These are phyloP conservation scores for Mycena pura DNA, from an alignment of 768 basidiomycete species.

Conservation along the genomic window DNA sequence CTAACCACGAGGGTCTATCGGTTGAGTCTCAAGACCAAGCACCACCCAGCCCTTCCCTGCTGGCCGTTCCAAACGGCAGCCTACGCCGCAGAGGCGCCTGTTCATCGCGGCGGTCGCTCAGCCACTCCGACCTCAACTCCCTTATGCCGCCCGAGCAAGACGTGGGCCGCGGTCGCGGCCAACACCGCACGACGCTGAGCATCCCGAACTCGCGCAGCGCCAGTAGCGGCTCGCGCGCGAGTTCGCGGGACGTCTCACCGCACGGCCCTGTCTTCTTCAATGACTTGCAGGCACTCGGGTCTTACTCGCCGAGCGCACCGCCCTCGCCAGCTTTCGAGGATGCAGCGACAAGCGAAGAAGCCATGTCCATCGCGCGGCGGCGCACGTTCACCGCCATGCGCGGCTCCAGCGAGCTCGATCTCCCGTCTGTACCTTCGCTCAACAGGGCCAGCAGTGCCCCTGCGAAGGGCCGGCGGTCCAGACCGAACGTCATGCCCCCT, in stretches of 20 bases:
- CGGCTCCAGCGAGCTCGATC: neutral
- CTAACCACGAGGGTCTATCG: neutral
- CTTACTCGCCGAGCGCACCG: slow-evolving; percentile 10
- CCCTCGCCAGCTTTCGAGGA: slow-evolving; percentile 25
- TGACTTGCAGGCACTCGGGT: slow-evolving; percentile 10
- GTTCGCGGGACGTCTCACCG: slow-evolving; percentile 11
- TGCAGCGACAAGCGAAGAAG: slow-evolving; percentile 4
- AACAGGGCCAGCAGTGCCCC: slow-evolving; percentile 18
- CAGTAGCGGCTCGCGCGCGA: slow-evolving; percentile 15
- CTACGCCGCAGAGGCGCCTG: slow-evolving; percentile 16
- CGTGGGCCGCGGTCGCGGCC: slow-evolving; percentile 23
- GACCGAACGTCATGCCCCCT: neutral
- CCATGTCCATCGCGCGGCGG: slow-evolving; percentile 11
- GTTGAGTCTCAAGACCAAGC: neutral
- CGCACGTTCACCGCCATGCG: slow-evolving; percentile 18
- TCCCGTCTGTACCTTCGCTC: neutral
- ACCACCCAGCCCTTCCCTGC: slow-evolving; percentile 22
- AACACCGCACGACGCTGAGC: slow-evolving; percentile 21
- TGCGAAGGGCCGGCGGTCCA: slow-evolving; percentile 16
- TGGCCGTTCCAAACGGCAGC: slow-evolving; percentile 18
- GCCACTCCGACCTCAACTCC: slow-evolving; percentile 18
- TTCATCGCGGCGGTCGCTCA: slow-evolving; percentile 17
- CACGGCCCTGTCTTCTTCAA: neutral
- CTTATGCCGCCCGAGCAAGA: slow-evolving; percentile 4
- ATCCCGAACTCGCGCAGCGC: slow-evolving; percentile 24